Base-by-base conservation (phyloP, 352 stramenopile species). In the Aphanomyces astaci region DNA sequence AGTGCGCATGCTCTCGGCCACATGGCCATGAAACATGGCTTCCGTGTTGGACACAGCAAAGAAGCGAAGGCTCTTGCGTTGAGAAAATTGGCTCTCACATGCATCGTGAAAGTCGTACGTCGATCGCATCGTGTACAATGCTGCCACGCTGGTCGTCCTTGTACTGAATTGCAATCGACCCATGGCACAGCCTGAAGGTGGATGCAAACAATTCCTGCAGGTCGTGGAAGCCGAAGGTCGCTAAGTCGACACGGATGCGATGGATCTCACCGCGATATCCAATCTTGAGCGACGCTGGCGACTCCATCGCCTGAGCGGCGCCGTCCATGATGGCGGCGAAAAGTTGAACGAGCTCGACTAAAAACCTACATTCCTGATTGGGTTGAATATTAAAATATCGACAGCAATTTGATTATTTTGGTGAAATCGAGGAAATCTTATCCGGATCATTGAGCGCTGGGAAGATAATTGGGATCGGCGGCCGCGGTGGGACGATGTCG, bases 191-290 rank as follows among this genome's bases (percentile, higher is more conserved):
- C 17, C 64, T 33, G 32, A 90, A 94, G 33, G 84, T 92, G 66
- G 79, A 64, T 48, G 66, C 68, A 63, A 94, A 88, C 30, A 91
- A 74, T 31, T 64, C 73, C n/a, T 70, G 62, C 30, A 94, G 74
- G 28, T 77, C 56, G 24, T 71, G 71, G 13, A 90, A 77, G 19
- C 70, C 68, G 55, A 87, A 86, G 31, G 52, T 53, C 33, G 40
- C n/a, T n/a, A 92, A 73, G 69, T 92, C 76, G 67, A 89, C 76
- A 54, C 75, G 76, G 43, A 94, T 78, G 71, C 86, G 84, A 74
- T 92, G 84, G 63, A 94, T 87, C 73, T 94, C 86, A 57, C 86
- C 84, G 71, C 89, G 90, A 82, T 86, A 78, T 68, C 73, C 81
- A 64, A 94, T 78, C 80, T 94, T 94, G 25, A 94, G 71, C 5